Percentiles rank a stretch among this genome's conserved stretches.
phyloP scores from a whole-genome alignment of 1,139 yeast species.

The Lodderomyces beijingensis region DNA sequence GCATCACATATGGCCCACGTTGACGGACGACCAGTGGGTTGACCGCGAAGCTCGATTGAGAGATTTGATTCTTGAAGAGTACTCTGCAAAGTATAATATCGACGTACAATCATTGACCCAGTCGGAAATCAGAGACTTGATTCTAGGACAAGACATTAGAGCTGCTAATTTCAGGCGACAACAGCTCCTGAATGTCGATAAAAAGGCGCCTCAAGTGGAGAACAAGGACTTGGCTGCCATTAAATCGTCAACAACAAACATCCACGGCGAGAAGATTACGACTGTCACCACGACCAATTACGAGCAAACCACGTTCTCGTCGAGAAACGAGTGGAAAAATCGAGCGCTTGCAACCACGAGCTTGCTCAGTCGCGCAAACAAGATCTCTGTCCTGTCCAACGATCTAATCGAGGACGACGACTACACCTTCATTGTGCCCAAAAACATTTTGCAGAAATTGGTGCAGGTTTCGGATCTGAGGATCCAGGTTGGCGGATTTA shows the following conservation, averaged over 20 bases:
- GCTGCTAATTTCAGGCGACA: conserved; percentile 84
- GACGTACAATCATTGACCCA: conserved; percentile 87
- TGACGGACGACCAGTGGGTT: conserved; percentile 87
- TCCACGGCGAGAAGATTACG: conserved; percentile 93
- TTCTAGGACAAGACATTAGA: conserved; percentile 87
- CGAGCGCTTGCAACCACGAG: conserved; percentile 78
- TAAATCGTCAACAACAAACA: conserved; percentile 81
- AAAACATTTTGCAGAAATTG: conserved; percentile 72
- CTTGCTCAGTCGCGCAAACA: conserved; percentile 70
- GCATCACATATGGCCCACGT: conserved; percentile 88
- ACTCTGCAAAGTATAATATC: conserved; percentile 80
- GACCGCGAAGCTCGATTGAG: conserved; percentile 82
- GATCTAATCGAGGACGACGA: conserved; percentile 50
- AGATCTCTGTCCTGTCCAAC: conserved; percentile 61
- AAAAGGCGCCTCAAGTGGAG: conserved; percentile 20
- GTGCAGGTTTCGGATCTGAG: conserved; percentile 78
- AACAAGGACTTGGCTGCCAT: conserved; percentile 63
- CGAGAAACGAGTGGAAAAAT: conserved; percentile 89
- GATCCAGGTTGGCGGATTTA: conserved; percentile 75
- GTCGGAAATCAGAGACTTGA: conserved; percentile 88
- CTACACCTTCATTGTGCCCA: conserved; percentile 73
- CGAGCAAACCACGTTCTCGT: conserved; percentile 78
- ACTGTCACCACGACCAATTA: conserved; percentile 90
- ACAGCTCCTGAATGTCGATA: conserved; percentile 74
- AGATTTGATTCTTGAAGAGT: conserved; percentile 81